Percentiles rank a stretch among this genome's conserved stretches.
Evolutionary conservation across 495 filamentous ascomycete genomes (phyloP).

Genomic region (Usnea hakonensis): DNA sequence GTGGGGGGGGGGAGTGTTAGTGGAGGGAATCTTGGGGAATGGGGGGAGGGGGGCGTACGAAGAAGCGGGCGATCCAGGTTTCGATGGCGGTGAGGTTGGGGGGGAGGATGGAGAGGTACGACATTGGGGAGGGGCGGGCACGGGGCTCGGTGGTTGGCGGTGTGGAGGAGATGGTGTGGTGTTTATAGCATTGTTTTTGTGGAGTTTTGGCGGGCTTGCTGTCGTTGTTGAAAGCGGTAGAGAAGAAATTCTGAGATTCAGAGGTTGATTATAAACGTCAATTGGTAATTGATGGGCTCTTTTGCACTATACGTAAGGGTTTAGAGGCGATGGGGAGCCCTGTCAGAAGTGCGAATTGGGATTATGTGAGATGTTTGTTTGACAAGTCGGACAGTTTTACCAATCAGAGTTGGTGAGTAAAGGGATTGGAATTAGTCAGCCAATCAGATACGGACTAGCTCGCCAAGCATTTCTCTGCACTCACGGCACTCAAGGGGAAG

Average conservation of each 20-base stretch:
- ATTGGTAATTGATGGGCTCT: background rate
- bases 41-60: slow-evolving; percentile 37
- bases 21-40: background rate
- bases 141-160: background rate
- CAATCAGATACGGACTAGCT: too few relatives aligned
- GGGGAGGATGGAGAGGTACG: slow-evolving; percentile 60
- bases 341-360: background rate
- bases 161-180: background rate
- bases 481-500: too few relatives aligned
- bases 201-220: background rate
- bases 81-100: slow-evolving; percentile 48
- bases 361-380: background rate
- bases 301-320: background rate
- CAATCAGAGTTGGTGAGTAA: background rate
- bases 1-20: slow-evolving; percentile 15
- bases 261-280: background rate
- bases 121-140: slow-evolving; percentile 36
- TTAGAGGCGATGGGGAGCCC: background rate
- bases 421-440: too few relatives aligned
- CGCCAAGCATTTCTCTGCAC: too few relatives aligned
- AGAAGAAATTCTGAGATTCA: background rate
- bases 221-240: background rate
- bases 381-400: too few relatives aligned
- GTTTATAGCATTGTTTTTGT: slow-evolving; percentile 5
- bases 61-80: slow-evolving; percentile 55